Percentiles rank a stretch among this genome's conserved stretches.
phyloP scores from a whole-genome alignment of 1,139 yeast species.

The Candida tropicalis region DNA sequence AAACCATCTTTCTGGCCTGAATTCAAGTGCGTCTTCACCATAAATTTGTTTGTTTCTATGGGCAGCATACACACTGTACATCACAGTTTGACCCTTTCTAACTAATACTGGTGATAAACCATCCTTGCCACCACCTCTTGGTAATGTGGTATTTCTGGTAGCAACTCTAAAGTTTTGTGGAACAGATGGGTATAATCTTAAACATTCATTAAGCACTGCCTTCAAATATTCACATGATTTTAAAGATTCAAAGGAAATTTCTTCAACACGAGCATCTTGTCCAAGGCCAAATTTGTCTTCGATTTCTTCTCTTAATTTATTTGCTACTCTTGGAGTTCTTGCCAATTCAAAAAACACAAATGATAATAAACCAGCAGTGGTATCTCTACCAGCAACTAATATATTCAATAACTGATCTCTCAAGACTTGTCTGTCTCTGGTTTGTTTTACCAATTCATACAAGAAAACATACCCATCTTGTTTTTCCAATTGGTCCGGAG shows the following conservation, averaged over 20 bases:
- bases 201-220: constrained; percentile 50
- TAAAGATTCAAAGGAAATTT: constrained; percentile 45
- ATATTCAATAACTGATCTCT: constrained; percentile 56
- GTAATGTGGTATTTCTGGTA: constrained; percentile 48
- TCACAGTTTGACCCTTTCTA: constrained; percentile 41
- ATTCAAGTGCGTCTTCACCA: constrained; percentile 48
- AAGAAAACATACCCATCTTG: constrained; percentile 51
- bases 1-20: constrained; percentile 55
- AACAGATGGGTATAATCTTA: constrained; percentile 56
- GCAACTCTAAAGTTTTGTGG: constrained; percentile 52
- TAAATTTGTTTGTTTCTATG: constrained; percentile 44
- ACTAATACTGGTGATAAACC: constrained; percentile 44
- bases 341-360: constrained; percentile 50
- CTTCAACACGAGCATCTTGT: constrained; percentile 25
- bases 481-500: constrained; percentile 35
- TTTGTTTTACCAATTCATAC: constrained; percentile 52
- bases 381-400: constrained; percentile 58
- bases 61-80: constrained; percentile 41
- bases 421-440: constrained; percentile 50
- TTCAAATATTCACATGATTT: constrained; percentile 53
- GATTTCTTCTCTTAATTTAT: constrained; percentile 42
- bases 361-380: constrained; percentile 58
- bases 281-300: constrained; percentile 35
- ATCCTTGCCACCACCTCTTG: constrained; percentile 56
- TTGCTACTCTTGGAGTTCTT: constrained; percentile 42